Evolutionary conservation across 1,284 basidiomycete species (phyloP).

Genomic region (Ustilago tritici): DNA sequence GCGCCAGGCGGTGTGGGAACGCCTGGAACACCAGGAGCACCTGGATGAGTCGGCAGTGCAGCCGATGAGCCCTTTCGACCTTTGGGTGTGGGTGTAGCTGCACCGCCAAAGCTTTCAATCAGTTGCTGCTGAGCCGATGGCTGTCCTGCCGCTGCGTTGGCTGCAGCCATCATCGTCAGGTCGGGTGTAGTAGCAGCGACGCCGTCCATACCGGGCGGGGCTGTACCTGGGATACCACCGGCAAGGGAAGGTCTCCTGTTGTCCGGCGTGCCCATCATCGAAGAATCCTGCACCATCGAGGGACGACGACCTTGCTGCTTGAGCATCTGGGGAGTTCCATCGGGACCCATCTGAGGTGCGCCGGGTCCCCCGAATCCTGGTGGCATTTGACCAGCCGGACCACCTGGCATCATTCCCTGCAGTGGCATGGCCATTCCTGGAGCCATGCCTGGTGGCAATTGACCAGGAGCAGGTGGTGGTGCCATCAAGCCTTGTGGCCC

Average conservation of each 20-base stretch:
- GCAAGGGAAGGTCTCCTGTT: constrained; percentile 27
- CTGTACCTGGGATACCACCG: constrained; percentile 13
- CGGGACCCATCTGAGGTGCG: constrained; percentile 28
- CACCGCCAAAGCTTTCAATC: constrained; percentile 34
- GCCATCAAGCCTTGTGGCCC: constrained; percentile 48
- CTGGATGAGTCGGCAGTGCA: constrained; percentile 7
- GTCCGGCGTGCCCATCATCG: constrained; percentile 25
- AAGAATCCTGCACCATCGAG: constrained; percentile 38
- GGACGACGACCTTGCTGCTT: constrained; percentile 45
- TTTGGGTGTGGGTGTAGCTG: constrained; percentile 14
- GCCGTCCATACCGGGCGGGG: constrained; percentile 24
- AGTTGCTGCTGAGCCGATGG: constrained; percentile 44
- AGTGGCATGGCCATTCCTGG: constrained; percentile 30
- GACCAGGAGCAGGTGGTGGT: constrained; percentile 47
- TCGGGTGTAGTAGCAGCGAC: constrained; percentile 31
- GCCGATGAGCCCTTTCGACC: constrained; percentile 33
- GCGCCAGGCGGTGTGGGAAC: constrained; percentile 9
- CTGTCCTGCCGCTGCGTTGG: constrained; percentile 37
- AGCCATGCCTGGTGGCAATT: constrained; percentile 33
- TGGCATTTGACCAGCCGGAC: constrained; percentile 29
- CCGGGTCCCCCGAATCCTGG: constrained; percentile 23
- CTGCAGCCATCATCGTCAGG: constrained; percentile 43
- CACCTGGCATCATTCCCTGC: constrained; percentile 29
- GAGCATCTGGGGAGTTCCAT: constrained; percentile 28
- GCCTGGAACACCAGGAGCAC: constrained; percentile 9